Conservation (phyloP, 1,284 basidiomycete genomes). For the Flammula alnicola region DNA sequence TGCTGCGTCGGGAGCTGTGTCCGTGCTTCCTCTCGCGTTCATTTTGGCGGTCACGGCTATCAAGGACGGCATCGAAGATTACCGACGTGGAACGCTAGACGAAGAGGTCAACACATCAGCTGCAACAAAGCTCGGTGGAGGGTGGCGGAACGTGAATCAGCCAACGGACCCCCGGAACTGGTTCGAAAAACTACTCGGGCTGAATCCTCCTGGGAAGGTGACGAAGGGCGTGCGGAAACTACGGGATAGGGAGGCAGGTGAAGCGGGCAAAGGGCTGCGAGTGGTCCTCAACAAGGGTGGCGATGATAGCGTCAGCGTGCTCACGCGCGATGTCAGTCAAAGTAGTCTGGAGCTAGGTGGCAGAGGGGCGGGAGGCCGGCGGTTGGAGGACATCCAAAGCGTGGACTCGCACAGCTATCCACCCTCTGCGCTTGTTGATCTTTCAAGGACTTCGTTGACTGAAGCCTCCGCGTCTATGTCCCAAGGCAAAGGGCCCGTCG, state of each 20-base stretch:
- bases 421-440: conserved; percentile 39
- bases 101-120: conserved; percentile 93
- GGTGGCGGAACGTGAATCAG: conserved; percentile 90
- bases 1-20: conserved; percentile 82
- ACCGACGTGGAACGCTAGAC: conserved; percentile 84
- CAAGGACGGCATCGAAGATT: conserved; percentile 96
- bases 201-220: conserved; percentile 74
- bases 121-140: conserved; percentile 80
- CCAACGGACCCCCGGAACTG: conserved; percentile 78
- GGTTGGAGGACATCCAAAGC: conserved; percentile 70
- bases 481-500: conserved; percentile 26
- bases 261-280: conserved; percentile 54
- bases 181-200: conserved; percentile 72
- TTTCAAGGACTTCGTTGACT: conserved; percentile 40
- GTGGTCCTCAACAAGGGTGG: conserved; percentile 65
- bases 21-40: conserved; percentile 87
- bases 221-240: conserved; percentile 87
- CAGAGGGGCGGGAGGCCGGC: conserved; percentile 48
- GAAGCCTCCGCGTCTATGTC: conserved; percentile 29
- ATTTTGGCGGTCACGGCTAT: conserved; percentile 90
- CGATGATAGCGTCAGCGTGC: conserved; percentile 44
- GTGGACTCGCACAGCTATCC: conserved; percentile 71
- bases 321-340: conserved; percentile 42
- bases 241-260: conserved; percentile 79
- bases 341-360: conserved; percentile 43